Evolutionary conservation across 371 early-diverging fungal genomes (phyloP).

Genomic region (Syncephalastrum contaminatum): DNA sequence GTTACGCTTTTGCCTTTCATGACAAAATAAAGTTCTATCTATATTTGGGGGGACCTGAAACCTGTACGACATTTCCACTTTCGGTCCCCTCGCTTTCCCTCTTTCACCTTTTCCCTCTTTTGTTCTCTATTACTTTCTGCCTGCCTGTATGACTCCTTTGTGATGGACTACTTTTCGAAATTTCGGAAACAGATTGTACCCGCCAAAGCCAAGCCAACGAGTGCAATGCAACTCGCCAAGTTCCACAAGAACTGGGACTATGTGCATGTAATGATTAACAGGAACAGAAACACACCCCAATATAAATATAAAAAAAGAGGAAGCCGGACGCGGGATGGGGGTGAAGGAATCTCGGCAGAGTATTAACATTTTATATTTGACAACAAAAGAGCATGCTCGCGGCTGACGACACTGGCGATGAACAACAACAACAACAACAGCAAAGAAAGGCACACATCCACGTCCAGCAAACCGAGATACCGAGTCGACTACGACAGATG

Average conservation of each 20-base stretch:
- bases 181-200: slow-evolving; percentile 65
- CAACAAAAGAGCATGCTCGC: slow-evolving; percentile 54
- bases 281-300: background rate
- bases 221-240: slow-evolving; percentile 66
- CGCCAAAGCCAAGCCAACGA: slow-evolving; percentile 62
- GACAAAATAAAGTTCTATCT: too few relatives aligned
- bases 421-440: too few relatives aligned
- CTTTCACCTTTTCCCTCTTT: too few relatives aligned
- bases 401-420: slow-evolving; percentile 36
- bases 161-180: slow-evolving; percentile 70
- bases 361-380: slow-evolving; percentile 4
- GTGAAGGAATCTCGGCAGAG: background rate
- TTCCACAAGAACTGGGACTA: slow-evolving; percentile 80
- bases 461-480: slow-evolving; percentile 82
- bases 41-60: too few relatives aligned
- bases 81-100: too few relatives aligned
- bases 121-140: too few relatives aligned
- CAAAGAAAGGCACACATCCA: slow-evolving; percentile 47
- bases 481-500: slow-evolving; percentile 74
- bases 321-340: background rate
- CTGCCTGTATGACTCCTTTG: background rate
- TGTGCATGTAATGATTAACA: slow-evolving; percentile 52
- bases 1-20: too few relatives aligned
- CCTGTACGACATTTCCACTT: too few relatives aligned
- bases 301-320: background rate